Percentiles rank a stretch among this genome's conserved stretches.
Conservation (phyloP, 805 yeast species). For the Nakazawaea wickerhamii region DNA sequence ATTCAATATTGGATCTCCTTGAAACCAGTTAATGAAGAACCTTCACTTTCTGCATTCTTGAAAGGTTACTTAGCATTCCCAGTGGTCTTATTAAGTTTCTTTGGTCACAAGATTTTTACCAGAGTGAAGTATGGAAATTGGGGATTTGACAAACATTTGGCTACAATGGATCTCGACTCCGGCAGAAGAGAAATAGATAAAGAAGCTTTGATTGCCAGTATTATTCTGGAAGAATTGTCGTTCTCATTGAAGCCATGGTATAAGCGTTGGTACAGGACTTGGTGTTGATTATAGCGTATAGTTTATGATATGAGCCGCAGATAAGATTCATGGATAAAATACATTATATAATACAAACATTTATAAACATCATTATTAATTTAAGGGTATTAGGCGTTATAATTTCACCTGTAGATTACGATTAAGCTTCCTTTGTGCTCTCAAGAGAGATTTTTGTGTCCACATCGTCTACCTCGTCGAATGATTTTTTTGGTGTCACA, state of each 20-base stretch:
- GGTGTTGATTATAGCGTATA: not conserved
- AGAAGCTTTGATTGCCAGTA: slow-evolving; percentile 4
- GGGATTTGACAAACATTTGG: slow-evolving; percentile 9
- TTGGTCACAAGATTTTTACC: slow-evolving; percentile 34
- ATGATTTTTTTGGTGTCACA: not conserved
- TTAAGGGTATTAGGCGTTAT: no score
- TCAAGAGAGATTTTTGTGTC: no score
- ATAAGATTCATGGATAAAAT: no score
- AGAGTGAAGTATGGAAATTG: slow-evolving; percentile 5
- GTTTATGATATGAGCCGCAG: no score
- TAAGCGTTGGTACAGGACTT: slow-evolving; percentile 3
- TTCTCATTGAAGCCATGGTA: not conserved
- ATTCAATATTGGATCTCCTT: slow-evolving; percentile 46
- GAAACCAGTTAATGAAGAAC: slow-evolving; percentile 32
- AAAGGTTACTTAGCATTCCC: slow-evolving; percentile 42
- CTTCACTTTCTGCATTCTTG: slow-evolving; percentile 33
- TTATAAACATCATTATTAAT: no score
- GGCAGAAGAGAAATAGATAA: slow-evolving; percentile 11
- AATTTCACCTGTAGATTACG: no score
- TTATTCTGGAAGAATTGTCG: not conserved
- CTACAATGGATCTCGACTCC: slow-evolving; percentile 5
- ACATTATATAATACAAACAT: no score
- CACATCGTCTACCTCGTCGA: not conserved
- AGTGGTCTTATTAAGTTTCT: slow-evolving; percentile 35
- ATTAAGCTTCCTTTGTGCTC: no score